Base-by-base conservation (phyloP, 1,284 basidiomycete species). In the Pisolithus thermaeus region DNA sequence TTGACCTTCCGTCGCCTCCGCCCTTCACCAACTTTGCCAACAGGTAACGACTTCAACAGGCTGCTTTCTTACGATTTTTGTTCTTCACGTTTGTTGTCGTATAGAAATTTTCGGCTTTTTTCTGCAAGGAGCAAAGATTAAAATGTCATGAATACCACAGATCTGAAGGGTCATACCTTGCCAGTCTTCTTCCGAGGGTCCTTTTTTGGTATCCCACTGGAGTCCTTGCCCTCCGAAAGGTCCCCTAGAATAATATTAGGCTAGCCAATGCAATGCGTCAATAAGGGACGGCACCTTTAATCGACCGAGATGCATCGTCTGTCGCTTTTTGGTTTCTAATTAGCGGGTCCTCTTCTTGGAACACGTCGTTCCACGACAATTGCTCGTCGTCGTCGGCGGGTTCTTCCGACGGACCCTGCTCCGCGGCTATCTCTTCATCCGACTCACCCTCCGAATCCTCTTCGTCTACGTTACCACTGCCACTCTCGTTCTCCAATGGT, bases 81-180 rank as follows among this genome's bases (percentile, higher is more conserved):
- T 93, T 94, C 75, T 95, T 94, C 63, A 94, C 91, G 62, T 94
- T 94, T 2, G 88, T 80, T 45, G 67, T 77, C 7, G 87, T 84
- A 73, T 92, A 97, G 76, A 94, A 99, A 74, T 98, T 98, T 53
- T 80, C 79, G 16, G 91, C 83, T 72, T 92, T 95, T 74, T 84
- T 87, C 88, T 90, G 61, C 25, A 59, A 47, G 23, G 4, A 35
- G 35, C 38, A 11, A 37, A 8, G 25, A 11, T 30, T 69, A 25
- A 66, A n/a, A 49, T 14, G 7, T 42, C 39, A 52, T 38, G 25
- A 14, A 45, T 16, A 32, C 28, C 5, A 27, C 14, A 49, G n/a
- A 43, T 0, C 46, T 27, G 18, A 52, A 53, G 50, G 18, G 36
- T 55, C 63, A 44, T 62, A 80, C 84, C 73, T 96, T 97, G 75